These are phyloP conservation scores for Paraphoma sp. DNA, from an alignment of 2,329 filamentous ascomycete genomes.

Conservation along the genomic window DNA sequence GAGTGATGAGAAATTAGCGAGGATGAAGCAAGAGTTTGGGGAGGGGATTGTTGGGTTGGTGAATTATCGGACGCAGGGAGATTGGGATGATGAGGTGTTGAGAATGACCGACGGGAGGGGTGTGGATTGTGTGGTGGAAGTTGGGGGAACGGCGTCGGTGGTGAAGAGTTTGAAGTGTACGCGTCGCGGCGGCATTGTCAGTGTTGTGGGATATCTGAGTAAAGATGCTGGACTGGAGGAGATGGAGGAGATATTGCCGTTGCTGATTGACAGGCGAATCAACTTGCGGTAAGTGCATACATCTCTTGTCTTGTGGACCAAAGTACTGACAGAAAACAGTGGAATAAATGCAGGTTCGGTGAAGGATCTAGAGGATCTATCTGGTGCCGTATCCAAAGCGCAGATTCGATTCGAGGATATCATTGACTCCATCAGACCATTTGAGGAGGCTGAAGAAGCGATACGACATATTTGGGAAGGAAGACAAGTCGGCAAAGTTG, in stretches of 20 bases:
- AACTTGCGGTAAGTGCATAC: conserved; percentile 24
- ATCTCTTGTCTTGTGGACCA: no score
- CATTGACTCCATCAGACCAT: conserved; percentile 41
- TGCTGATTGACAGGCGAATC: conserved; percentile 8
- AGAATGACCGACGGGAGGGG: conserved; percentile 48
- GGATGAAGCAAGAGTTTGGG: background rate
- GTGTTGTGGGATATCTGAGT: conserved; percentile 20
- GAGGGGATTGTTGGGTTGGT: conserved; percentile 42
- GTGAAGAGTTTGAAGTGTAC: conserved; percentile 11
- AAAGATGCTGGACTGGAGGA: conserved; percentile 2
- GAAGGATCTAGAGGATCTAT: background rate
- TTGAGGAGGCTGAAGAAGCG: conserved; percentile 41
- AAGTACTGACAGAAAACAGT: background rate
- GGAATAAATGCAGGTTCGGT: background rate
- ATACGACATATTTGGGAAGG: conserved; percentile 44
- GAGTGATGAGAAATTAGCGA: background rate
- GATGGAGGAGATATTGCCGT: conserved; percentile 1
- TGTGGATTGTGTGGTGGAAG: conserved; percentile 55
- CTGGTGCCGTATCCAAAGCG: conserved; percentile 17
- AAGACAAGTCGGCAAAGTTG: conserved; percentile 20
- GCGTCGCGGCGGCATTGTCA: conserved; percentile 13
- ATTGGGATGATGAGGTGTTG: conserved; percentile 63
- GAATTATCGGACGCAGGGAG: conserved; percentile 63
- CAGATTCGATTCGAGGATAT: conserved; percentile 33
- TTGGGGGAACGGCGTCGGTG: conserved; percentile 9